Evolutionary conservation across 192 early-diverging fungal species (phyloP), one percentile per base, ranked within the genome.

Genomic region (Mortierella antarctica): DNA sequence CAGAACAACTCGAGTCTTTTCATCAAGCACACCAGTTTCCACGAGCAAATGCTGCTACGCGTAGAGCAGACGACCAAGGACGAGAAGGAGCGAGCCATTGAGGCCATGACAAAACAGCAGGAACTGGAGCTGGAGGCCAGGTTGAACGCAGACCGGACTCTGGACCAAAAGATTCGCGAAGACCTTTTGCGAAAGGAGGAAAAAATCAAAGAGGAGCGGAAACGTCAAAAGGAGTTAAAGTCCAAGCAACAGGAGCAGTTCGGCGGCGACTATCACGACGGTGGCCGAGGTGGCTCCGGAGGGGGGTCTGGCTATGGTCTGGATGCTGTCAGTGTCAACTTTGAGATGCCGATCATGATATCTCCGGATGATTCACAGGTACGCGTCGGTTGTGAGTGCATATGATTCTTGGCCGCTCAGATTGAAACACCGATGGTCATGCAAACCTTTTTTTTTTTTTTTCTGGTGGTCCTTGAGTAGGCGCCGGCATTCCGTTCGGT

Each of bases 31-130:
- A 86, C 84, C 0, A 78, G 83, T 62, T 83, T 89, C 60, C 84
- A 89, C 57, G 88, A 87, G 53, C 86, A 86, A 76, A 89, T 88
- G 88, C 54, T 87, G 4, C 80, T 57, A 23, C 74, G 88, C 46
- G 85, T 77, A 46, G 84, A 89, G 62, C 71, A 89, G 39, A 83
- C 83, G 31, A 65, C 79, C 6, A 85, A 87, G 65, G 71, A 70
- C 20, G 74, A 85, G 67, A 64, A 70, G n/a, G 71, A 85, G 52
- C 63, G 82, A 31, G 80, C 70, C 3, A 67, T 71, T 13, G 81
- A 85, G 54, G 74, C 82, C 52, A 45, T 79, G 51, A 73, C 66
- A n/a, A 76, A 67, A 49, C 64, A 72, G 39, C 74, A 76, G 58
- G 71, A 85, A 39, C 53, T 71, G 5, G 82, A 83, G 23, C 53